Base-by-base conservation (phyloP, 352 stramenopile species). In the Phytophthora capsici region DNA sequence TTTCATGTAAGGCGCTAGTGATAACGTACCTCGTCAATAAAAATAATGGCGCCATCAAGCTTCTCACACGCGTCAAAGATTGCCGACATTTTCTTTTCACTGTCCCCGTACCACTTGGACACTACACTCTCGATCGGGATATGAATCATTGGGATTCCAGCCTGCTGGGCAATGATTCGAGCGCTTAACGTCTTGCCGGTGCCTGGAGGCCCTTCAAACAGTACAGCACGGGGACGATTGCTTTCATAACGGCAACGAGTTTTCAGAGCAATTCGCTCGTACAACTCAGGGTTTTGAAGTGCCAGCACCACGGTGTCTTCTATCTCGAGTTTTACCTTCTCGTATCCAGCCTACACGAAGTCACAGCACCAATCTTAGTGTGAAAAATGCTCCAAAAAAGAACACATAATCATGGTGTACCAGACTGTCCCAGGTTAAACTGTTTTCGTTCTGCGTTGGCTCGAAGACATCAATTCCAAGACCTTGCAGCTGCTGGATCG, bases 21-120 rank as follows among this genome's bases (percentile, higher is more conserved):
- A 49, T 32, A 45, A 54, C 49, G 7, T 38, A 95, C 86, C 73
- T 98, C 94, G 58, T 98, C 94, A 66, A 98, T 97, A 54, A 98
- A 98, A 65, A 98, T 96, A 66, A 98, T 97, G 16, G 89, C 88
- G 9, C 88, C 90, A 43, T 95, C 86, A 20, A 98, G 72, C 66
- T 97, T 93, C 57, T 98, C 89, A 61, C 91, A 98, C 0, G 90
- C 86, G 45, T 98, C 93, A 69, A 98, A 97, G 44, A 98, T 98
- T n/a, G 87, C 71, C 45, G 86, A 93, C 77, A 98, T 93, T 49
- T 96, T 95, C 73, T 97, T 98, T 66, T 98, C 93, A 77, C 91
- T 98, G 57, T 98, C 94, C 17, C 94, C 94, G 51, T 98, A 98
- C 88, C 89, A 98, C 66, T 98, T 98, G 25, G 89, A 97, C 34